Percentiles rank a stretch among this genome's conserved stretches.
phyloP scores from a whole-genome alignment of 2,329 filamentous ascomycete species.

The Exophiala spinifera region DNA sequence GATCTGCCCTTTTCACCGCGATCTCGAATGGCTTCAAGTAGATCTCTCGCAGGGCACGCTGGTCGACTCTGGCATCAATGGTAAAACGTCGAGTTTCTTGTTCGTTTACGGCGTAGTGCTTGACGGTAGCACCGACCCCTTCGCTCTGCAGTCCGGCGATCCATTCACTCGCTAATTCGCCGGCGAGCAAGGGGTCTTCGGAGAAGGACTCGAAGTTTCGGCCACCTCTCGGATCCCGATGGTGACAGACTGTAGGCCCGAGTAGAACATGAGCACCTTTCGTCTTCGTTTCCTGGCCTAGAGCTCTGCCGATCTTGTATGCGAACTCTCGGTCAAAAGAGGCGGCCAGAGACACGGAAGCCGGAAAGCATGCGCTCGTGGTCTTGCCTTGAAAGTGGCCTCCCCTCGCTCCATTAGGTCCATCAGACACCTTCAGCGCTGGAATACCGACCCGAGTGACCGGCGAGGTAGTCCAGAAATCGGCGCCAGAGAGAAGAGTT shows the following conservation, averaged over 20 bases:
- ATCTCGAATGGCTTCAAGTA: slow-evolving; percentile 63
- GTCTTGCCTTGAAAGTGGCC: slow-evolving; percentile 64
- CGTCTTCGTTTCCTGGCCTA: slow-evolving; percentile 71
- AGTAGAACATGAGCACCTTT: slow-evolving; percentile 70
- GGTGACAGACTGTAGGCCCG: slow-evolving; percentile 75
- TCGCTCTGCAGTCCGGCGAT: slow-evolving; percentile 69
- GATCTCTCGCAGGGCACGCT: slow-evolving; percentile 59
- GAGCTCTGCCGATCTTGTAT: slow-evolving; percentile 64
- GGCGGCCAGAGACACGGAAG: slow-evolving; percentile 69
- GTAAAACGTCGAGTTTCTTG: slow-evolving; percentile 43
- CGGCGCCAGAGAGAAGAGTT: too few relatives aligned
- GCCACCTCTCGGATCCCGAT: slow-evolving; percentile 75
- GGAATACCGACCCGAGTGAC: slow-evolving; percentile 48
- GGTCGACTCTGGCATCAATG: slow-evolving; percentile 39
- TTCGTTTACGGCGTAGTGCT: slow-evolving; percentile 54
- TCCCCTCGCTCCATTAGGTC: slow-evolving; percentile 66
- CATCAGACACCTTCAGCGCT: slow-evolving; percentile 63
- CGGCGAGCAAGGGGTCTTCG: slow-evolving; percentile 73
- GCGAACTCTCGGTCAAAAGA: slow-evolving; percentile 72
- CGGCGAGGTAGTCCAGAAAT: too few relatives aligned
- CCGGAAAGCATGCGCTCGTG: slow-evolving; percentile 61
- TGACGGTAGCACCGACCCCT: slow-evolving; percentile 71
- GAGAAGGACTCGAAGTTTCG: slow-evolving; percentile 83
- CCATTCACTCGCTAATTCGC: slow-evolving; percentile 67
- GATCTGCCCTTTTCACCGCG: slow-evolving; percentile 53